Evolutionary conservation across 768 basidiomycete species (phyloP), one percentile per base, ranked within the genome.

Genomic region (Tylopilus cervinicoccineus): DNA sequence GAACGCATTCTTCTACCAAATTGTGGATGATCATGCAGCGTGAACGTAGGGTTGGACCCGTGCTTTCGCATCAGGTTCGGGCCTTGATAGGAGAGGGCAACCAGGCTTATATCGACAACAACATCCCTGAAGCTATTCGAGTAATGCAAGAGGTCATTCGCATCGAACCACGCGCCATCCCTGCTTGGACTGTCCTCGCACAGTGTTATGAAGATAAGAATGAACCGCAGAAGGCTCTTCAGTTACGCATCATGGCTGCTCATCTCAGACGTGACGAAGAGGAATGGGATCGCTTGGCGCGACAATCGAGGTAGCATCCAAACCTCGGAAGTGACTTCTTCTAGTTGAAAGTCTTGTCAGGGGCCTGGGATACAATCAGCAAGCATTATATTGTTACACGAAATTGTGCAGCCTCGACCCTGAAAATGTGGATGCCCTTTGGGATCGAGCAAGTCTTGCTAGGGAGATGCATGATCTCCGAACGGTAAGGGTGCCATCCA

Each of bases 111-210:
- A 80, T 94, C 42, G 80, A 86, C 57, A 79, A 72, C 51, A 69
- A 90, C 47, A 69, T 83, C 9, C 68, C 74, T 3, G 76, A 85
- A 55, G 85, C 92, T 1, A 82, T 92, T 29, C 78, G 81, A 17
- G 76, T 85, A 22, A 88, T 93, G 80, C 84, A 86, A 62, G 92
- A 98, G 61, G 89, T 96, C 55, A 92, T 99, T 45, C 81, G 91
- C 9, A 90, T 93, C 47, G 95, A 99, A 63, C 92, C 94, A 2
- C 80, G 88, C 16, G 87, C 92, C 2, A 73, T 77, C 0, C 70
- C 80, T 2, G 88, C 93, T 2, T 99, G 94, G 94, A 80, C 83
- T 8, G 89, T 93, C 27, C 50, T 50, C 5, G 50, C 52, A 26
- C 54, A 55, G 31, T 55, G 54, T 27, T 55, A 55, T 23, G 54